phyloP scores from a whole-genome alignment of 139 green algal species.

The Astrephomene gubernaculifera region DNA sequence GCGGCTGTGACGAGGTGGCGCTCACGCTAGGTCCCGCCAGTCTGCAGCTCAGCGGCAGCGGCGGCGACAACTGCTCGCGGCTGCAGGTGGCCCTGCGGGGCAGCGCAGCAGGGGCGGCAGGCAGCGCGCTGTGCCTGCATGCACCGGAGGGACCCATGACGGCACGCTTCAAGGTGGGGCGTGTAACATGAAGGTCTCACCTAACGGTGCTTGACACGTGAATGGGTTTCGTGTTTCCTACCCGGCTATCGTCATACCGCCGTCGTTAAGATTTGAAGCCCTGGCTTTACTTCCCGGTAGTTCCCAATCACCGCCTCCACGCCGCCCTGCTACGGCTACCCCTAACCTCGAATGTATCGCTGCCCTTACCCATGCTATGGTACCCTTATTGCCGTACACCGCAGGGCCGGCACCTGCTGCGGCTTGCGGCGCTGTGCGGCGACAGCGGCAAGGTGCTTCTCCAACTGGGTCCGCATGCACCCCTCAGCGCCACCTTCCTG shows the following conservation, averaged over 20 bases:
- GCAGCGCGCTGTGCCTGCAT: not conserved
- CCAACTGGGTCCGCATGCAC: not conserved
- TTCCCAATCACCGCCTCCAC: too few species aligned
- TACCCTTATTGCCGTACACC: not conserved
- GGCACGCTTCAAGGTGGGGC: not conserved
- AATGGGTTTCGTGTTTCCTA: too few species aligned
- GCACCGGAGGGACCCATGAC: not conserved
- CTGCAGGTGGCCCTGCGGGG: slow-evolving; percentile 7
- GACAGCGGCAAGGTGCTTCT: slow-evolving; percentile 5
- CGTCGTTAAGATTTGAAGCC: too few species aligned
- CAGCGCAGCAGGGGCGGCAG: not conserved
- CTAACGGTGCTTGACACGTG: too few species aligned
- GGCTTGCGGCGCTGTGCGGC: not conserved
- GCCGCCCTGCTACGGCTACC: too few species aligned
- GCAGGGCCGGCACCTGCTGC: slow-evolving; percentile 22
- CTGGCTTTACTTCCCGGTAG: too few species aligned
- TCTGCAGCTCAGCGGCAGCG: slow-evolving; percentile 5
- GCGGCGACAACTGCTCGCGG: slow-evolving; percentile 23
- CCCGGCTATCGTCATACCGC: too few species aligned
- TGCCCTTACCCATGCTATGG: too few species aligned
- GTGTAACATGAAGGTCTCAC: too few species aligned
- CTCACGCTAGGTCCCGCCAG: not conserved
- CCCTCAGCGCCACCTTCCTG: slow-evolving; percentile 12
- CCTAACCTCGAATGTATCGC: too few species aligned
- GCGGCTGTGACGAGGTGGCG: slow-evolving; percentile 16